phyloP scores from a whole-genome alignment of 805 yeast species.

The Debaryomyces prosopidis region DNA sequence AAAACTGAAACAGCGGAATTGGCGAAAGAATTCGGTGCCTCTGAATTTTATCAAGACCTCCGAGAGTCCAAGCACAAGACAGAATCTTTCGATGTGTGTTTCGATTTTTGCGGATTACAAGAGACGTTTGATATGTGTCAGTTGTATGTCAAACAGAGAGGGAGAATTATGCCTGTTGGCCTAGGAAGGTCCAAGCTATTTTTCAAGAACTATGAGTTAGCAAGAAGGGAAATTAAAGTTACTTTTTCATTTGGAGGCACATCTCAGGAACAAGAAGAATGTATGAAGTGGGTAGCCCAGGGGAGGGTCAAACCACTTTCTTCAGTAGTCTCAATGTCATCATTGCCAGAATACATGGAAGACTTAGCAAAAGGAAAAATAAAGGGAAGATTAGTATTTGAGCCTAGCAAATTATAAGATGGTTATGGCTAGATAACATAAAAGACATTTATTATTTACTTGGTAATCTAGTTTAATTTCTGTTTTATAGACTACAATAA shows the following conservation, averaged over 20 bases:
- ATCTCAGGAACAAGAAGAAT: slow-evolving; percentile 42
- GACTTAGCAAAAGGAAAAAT: slow-evolving; percentile 39
- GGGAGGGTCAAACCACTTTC: slow-evolving; percentile 42
- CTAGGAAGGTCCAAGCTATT: slow-evolving; percentile 34
- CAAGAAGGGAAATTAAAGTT: slow-evolving; percentile 41
- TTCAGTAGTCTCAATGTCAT: slow-evolving; percentile 26
- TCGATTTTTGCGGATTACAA: slow-evolving; percentile 41
- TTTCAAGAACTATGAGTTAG: slow-evolving; percentile 35
- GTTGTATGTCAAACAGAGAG: slow-evolving; percentile 32
- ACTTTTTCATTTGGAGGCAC: slow-evolving; percentile 47
- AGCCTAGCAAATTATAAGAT: slow-evolving; percentile 14
- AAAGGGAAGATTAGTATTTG: slow-evolving; percentile 44
- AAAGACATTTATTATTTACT: no score
- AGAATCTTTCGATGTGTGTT: slow-evolving; percentile 39
- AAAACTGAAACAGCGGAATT: slow-evolving; percentile 24
- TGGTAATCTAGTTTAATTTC: no score
- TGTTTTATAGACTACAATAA: no score
- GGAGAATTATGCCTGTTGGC: slow-evolving; percentile 45
- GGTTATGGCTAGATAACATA: no score
- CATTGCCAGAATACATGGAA: slow-evolving; percentile 35
- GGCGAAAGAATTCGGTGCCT: slow-evolving; percentile 41
- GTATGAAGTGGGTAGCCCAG: slow-evolving; percentile 40
- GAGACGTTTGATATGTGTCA: slow-evolving; percentile 26
- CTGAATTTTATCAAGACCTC: slow-evolving; percentile 38
- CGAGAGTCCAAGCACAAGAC: slow-evolving; percentile 21